Conservation (phyloP, 1,284 basidiomycete species). For the Cutaneotrichosporon sp. region DNA sequence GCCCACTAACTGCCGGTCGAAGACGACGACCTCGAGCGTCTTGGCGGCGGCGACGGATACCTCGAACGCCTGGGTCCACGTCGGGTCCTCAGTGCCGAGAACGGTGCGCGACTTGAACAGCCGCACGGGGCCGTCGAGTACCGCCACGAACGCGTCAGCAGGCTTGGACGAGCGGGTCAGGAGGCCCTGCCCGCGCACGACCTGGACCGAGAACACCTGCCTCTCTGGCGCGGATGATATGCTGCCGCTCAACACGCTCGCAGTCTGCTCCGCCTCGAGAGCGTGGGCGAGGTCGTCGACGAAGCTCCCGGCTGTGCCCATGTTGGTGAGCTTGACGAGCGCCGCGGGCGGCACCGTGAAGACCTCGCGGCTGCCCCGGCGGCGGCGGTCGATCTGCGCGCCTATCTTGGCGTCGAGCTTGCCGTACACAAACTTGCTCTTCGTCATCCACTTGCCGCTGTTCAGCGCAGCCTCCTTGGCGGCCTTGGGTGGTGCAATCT, state of each 20-base stretch:
- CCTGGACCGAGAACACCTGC: constrained; percentile 41
- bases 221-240: constrained; percentile 9
- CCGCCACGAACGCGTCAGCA: constrained; percentile 47
- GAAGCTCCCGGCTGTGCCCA: constrained; percentile 42
- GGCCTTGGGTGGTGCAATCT: constrained; percentile 27
- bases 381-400: constrained; percentile 30
- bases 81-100: constrained; percentile 47
- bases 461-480: constrained; percentile 15
- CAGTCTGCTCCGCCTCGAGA: constrained; percentile 49
- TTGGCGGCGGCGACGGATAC: constrained; percentile 36
- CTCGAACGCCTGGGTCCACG: constrained; percentile 51
- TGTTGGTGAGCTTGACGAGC: constrained; percentile 52
- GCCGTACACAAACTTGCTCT: constrained; percentile 50
- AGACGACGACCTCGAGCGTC: constrained; percentile 42
- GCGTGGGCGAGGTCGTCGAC: constrained; percentile 46
- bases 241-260: constrained; percentile 40
- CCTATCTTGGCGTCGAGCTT: constrained; percentile 49
- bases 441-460: constrained; percentile 52
- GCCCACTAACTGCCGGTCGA: constrained; percentile 50
- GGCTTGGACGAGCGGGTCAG: constrained; percentile 37
- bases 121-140: constrained; percentile 42
- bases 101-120: constrained; percentile 51
- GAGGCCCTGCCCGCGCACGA: constrained; percentile 47
- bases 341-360: constrained; percentile 24
- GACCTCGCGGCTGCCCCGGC: constrained; percentile 6